These are phyloP conservation scores for Zygotorulaspora danielsina DNA, from an alignment of 805 yeast species.

Conservation along the genomic window DNA sequence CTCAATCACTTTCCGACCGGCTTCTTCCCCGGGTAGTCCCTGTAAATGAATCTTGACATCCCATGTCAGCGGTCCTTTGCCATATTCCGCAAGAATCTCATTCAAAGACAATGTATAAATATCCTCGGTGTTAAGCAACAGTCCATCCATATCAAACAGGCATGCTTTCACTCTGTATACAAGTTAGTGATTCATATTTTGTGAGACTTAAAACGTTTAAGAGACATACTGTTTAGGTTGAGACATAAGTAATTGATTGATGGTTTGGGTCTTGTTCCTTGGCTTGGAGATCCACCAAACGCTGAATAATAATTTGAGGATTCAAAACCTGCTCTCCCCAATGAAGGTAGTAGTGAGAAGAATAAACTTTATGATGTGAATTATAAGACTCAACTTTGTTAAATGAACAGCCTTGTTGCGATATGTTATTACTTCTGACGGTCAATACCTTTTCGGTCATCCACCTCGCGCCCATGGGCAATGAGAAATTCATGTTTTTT, in stretches of 20 bases:
- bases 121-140: conserved; percentile 87
- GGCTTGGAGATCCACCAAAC: no score
- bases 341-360: no score
- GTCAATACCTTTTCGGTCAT: no score
- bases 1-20: conserved; percentile 60
- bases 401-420: no score
- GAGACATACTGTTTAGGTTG: conserved; percentile 4
- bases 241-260: conserved; percentile 1
- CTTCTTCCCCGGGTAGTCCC: conserved; percentile 84
- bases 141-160: conserved; percentile 84
- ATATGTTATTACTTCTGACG: no score
- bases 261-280: neutral
- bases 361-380: no score
- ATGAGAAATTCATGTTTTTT: no score
- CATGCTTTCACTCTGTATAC: conserved; percentile 31
- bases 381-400: no score
- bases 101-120: conserved; percentile 77
- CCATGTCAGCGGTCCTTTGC: conserved; percentile 84
- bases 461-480: no score
- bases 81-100: conserved; percentile 59
- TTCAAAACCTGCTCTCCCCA: no score
- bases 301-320: no score
- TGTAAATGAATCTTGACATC: conserved; percentile 81
- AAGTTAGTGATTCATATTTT: neutral
- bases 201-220: neutral